phyloP scores from a whole-genome alignment of 805 yeast genomes.

The Ogataea kodamae region DNA sequence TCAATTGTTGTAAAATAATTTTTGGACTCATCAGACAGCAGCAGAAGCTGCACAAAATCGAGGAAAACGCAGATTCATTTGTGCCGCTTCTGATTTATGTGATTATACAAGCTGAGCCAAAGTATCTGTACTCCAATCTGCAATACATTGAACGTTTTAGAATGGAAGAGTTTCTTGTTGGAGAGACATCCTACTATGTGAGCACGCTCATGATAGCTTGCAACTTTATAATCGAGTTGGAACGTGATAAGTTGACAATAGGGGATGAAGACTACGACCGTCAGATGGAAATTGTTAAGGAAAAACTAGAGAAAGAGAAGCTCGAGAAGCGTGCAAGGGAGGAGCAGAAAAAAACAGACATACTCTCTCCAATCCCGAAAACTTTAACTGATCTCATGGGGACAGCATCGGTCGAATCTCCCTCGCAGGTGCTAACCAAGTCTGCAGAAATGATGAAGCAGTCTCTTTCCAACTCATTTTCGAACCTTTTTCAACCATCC shows the following conservation, averaged over 20 bases:
- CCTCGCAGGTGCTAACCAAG: slow-evolving; percentile 34
- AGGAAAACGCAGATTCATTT: slow-evolving; percentile 90
- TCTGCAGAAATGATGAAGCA: slow-evolving; percentile 37
- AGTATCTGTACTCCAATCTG: slow-evolving; percentile 68
- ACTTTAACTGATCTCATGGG: slow-evolving; percentile 25
- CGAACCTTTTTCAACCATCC: slow-evolving; percentile 19
- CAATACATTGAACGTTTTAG: slow-evolving; percentile 84
- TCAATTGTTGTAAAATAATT: slow-evolving; percentile 89
- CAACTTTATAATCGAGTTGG: slow-evolving; percentile 66
- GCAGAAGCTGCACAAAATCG: slow-evolving; percentile 39
- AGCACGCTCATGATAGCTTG: slow-evolving; percentile 90
- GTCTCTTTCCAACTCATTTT: slow-evolving; percentile 29
- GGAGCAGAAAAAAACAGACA: slow-evolving; percentile 11
- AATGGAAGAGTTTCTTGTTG: slow-evolving; percentile 66
- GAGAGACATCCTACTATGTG: slow-evolving; percentile 89
- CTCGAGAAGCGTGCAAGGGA: slow-evolving; percentile 19
- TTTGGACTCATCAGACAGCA: slow-evolving; percentile 76
- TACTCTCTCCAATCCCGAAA: slow-evolving; percentile 26
- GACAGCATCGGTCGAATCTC: slow-evolving; percentile 27
- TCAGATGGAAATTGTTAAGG: slow-evolving; percentile 42
- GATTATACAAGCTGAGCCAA: slow-evolving; percentile 64
- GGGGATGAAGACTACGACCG: slow-evolving; percentile 56
- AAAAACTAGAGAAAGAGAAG: slow-evolving; percentile 32
- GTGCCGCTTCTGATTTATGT: slow-evolving; percentile 85
- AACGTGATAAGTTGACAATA: slow-evolving; percentile 56